Evolutionary conservation across 2,329 filamentous ascomycete genomes (phyloP).

Genomic region (Pezicula radicicola): DNA sequence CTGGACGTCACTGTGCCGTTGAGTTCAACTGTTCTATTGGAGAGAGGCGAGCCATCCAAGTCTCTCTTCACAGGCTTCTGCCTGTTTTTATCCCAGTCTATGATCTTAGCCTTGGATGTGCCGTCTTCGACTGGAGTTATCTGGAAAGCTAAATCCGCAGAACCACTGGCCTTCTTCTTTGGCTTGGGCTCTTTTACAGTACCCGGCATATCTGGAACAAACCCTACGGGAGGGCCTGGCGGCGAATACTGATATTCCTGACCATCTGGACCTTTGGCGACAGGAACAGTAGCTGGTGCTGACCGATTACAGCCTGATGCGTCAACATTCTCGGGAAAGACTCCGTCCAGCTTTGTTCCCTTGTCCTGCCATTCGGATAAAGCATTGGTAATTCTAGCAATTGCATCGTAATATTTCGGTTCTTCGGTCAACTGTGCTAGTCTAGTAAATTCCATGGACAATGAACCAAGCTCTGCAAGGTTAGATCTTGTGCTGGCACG

Average conservation of each 20-base stretch:
- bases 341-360: slow-evolving; percentile 66
- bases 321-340: slow-evolving; percentile 79
- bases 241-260: not conserved
- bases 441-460: slow-evolving; percentile 86
- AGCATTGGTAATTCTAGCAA: slow-evolving; percentile 80
- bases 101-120: slow-evolving; percentile 15
- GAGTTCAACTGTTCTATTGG: slow-evolving; percentile 1
- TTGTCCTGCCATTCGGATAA: slow-evolving; percentile 71
- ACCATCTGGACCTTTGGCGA: not conserved
- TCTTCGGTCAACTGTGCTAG: slow-evolving; percentile 82
- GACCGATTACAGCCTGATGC: slow-evolving; percentile 69
- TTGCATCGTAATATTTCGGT: slow-evolving; percentile 83
- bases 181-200: slow-evolving; percentile 16
- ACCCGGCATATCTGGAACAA: slow-evolving; percentile 18
- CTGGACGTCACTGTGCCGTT: slow-evolving; percentile 10
- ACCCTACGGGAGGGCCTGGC: slow-evolving; percentile 22
- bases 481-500: slow-evolving; percentile 54
- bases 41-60: not conserved
- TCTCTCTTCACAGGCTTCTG: slow-evolving; percentile 15
- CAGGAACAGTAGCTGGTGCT: not conserved
- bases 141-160: slow-evolving; percentile 23
- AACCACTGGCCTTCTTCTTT: slow-evolving; percentile 12
- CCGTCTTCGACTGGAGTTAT: slow-evolving; percentile 22
- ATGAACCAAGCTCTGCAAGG: slow-evolving; percentile 58
- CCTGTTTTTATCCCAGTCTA: slow-evolving; percentile 18